Conservation (phyloP, 2,329 filamentous ascomycete species). For the Pseudogymnoascus sp. region DNA sequence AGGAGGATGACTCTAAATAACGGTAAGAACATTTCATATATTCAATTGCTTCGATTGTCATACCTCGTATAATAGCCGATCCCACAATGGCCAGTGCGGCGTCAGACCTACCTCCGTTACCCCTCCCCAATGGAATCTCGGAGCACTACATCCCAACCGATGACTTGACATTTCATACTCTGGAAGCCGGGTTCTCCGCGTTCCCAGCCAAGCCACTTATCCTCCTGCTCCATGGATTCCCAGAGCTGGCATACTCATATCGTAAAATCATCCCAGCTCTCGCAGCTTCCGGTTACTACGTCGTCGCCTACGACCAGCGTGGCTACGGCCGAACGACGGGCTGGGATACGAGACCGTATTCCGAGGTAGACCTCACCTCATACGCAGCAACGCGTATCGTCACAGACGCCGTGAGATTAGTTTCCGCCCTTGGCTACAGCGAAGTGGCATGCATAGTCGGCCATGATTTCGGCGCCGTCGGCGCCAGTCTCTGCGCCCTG, state of each 20-base stretch:
- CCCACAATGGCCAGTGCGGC: constrained; percentile 22
- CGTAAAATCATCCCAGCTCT: constrained; percentile 53
- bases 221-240: constrained; percentile 59
- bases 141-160: constrained; percentile 52
- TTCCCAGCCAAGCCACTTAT: constrained; percentile 44
- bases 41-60: not conserved
- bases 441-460: constrained; percentile 53
- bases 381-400: constrained; percentile 53
- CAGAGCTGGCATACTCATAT: constrained; percentile 65
- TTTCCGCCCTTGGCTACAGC: constrained; percentile 53
- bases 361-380: constrained; percentile 46
- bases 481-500: constrained; percentile 51
- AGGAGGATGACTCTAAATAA: not conserved
- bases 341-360: constrained; percentile 45
- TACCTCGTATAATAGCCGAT: not conserved
- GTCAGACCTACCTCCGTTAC: constrained; percentile 20
- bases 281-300: constrained; percentile 54
- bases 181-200: constrained; percentile 44
- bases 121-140: constrained; percentile 48
- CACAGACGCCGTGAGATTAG: constrained; percentile 54
- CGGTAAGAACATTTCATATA: not conserved
- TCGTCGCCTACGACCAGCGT: constrained; percentile 60
- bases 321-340: constrained; percentile 61
- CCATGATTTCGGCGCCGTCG: constrained; percentile 60
- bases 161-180: constrained; percentile 54